Base-by-base conservation (phyloP, 2,329 filamentous ascomycete genomes). In the Phoma sp. region DNA sequence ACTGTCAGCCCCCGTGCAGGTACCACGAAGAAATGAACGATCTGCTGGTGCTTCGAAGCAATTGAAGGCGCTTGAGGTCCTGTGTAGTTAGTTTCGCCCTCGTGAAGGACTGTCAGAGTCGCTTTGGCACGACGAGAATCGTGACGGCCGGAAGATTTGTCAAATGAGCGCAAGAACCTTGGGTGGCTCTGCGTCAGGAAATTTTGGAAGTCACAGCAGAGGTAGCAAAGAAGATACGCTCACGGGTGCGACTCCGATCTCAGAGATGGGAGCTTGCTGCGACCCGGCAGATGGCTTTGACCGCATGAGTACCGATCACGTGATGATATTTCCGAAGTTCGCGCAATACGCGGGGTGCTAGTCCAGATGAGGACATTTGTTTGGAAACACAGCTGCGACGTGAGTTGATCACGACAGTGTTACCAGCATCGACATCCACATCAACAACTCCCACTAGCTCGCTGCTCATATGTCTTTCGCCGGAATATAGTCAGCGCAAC, bases 401-500 rank as follows among this genome's bases (percentile, higher is more conserved):
- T 27, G 27, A 29, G 4, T 13, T 31, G 40, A 50, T 55, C 38
- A 36, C 35, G 43, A 22, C 27, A 48, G 31, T 17, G 39, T 37
- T 22, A 37, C 43, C 48, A 50, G 13, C 39, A 24, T 22, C 22
- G 39, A 25, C 38, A 43, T 27, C 36, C 19, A 41, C 29, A 41
- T 43, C 33, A 31, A 54, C 57, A 62, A 41, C 33, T 43, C 38
- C 53, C 48, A 31, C 53, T 55, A 55, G 27, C 24, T 50, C 43
- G 46, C 53, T 55, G 22, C 45, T 40, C 40, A 22, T 40, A 69
- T 68, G 65, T 50, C 52, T 66, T 52, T 36, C 27, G 44, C 43
- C 51, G 48, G 39, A 50, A 48, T 55, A 62, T 56, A 54, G 22
- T 44, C 52, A 47, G 24, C 38, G 40, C 31, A 36, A 45, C n/a